Conservation (phyloP, 805 yeast species). For the Metschnikowia cerradonensis region DNA sequence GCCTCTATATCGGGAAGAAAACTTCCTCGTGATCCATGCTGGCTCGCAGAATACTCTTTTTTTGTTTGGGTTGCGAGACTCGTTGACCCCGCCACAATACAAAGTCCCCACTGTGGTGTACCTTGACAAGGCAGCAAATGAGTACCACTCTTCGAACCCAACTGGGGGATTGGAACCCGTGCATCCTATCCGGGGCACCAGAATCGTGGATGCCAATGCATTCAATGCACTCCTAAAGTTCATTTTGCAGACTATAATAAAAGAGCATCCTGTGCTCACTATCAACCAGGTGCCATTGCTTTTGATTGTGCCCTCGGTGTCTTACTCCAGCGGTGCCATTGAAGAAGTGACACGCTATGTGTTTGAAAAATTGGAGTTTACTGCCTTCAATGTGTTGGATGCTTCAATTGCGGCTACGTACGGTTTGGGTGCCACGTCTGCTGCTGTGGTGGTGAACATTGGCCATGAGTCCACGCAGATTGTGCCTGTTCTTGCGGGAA, state of each 20-base stretch:
- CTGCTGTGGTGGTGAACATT: slow-evolving; percentile 73
- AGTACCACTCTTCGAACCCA: slow-evolving; percentile 31
- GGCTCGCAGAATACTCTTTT: slow-evolving; percentile 75
- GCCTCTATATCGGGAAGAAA: slow-evolving; percentile 45
- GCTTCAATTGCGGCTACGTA: slow-evolving; percentile 64
- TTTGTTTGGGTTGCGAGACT: slow-evolving; percentile 74
- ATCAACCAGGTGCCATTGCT: slow-evolving; percentile 68
- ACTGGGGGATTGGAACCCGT: slow-evolving; percentile 39
- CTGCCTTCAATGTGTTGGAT: slow-evolving; percentile 69
- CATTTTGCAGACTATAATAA: slow-evolving; percentile 35
- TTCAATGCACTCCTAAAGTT: slow-evolving; percentile 58
- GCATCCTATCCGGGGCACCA: slow-evolving; percentile 61
- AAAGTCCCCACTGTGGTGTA: slow-evolving; percentile 78
- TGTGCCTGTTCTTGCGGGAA: slow-evolving; percentile 74
- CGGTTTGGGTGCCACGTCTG: slow-evolving; percentile 65
- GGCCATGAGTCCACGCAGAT: slow-evolving; percentile 75
- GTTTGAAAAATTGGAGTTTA: slow-evolving; percentile 68
- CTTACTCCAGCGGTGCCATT: slow-evolving; percentile 64
- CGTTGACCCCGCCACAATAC: slow-evolving; percentile 69
- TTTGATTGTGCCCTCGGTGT: slow-evolving; percentile 54
- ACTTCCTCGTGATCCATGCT: slow-evolving; percentile 61
- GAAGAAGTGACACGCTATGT: slow-evolving; percentile 72
- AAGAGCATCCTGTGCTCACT: slow-evolving; percentile 41
- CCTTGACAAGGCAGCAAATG: slow-evolving; percentile 34
- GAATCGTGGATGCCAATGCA: slow-evolving; percentile 64